Conservation (phyloP, 305 asterid species). For the Fraxinus angustifolia region DNA sequence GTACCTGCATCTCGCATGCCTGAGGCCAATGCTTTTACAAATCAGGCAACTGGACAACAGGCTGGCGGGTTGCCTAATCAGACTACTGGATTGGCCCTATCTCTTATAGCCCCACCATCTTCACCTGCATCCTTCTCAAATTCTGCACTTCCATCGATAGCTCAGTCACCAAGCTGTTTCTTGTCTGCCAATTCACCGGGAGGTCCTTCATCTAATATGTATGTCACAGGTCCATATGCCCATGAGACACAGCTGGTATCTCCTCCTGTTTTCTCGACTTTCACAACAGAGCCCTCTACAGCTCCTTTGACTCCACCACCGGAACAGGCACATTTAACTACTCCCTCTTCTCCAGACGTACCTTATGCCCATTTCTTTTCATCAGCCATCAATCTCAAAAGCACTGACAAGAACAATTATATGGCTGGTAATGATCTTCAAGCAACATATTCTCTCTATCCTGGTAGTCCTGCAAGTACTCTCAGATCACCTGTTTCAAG, state of each 20-base stretch:
- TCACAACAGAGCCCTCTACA: conserved; percentile 95
- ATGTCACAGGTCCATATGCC: conserved; percentile 90
- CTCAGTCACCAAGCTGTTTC: conserved; percentile 85
- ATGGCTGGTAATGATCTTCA: conserved; percentile 57
- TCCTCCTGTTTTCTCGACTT: conserved; percentile 93
- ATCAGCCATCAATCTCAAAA: conserved; percentile 52
- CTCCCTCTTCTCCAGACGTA: conserved; percentile 98
- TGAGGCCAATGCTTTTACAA: conserved; percentile 51
- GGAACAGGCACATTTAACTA: conserved; percentile 85
- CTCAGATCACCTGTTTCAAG: conserved; percentile 72
- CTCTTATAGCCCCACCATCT: conserved; percentile 93
- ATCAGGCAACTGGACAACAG: conserved; percentile 68
- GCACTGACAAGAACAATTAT: conserved; percentile 34
- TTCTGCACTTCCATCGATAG: conserved; percentile 81
- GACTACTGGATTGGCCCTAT: conserved; percentile 46
- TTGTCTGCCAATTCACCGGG: conserved; percentile 77
- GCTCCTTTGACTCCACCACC: conserved; percentile 99
- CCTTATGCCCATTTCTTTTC: conserved; percentile 92
- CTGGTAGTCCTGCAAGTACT: conserved; percentile 78
- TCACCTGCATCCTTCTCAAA: conserved; percentile 96
- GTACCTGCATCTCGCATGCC: conserved; percentile 87
- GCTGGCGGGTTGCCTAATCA: conserved; percentile 68
- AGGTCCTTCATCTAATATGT: conserved; percentile 81
- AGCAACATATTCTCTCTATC: conserved; percentile 63
- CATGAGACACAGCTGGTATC: conserved; percentile 91